Base-by-base conservation (phyloP, 192 early-diverging fungal species). In the Pecoramyces ruminantium region DNA sequence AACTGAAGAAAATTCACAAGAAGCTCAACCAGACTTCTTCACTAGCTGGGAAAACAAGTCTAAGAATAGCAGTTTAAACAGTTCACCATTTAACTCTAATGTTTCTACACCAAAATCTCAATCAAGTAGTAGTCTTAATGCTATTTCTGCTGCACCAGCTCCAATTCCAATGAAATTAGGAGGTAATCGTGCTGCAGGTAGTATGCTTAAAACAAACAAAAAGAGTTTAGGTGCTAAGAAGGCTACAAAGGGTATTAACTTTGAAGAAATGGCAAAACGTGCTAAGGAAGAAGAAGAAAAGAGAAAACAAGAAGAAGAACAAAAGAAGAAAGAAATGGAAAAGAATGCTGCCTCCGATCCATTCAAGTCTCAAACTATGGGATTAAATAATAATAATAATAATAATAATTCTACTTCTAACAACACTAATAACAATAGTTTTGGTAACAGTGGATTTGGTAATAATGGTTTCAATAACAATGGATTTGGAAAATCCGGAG, bases 191-290 rank as follows among this genome's bases (percentile, higher is more conserved):
- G 77, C 79, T 25, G 82, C 84, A 29, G 29, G 85, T 30, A 82
- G 83, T 38, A 79, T 86, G 42, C n/a, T 29, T 38, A 80, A 82
- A 21, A 58, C 81, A 9, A 81, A 83, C 30, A 88, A 86, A 58
- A 93, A 91, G 86, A 93, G 93, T 80, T 87, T 96, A 5, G 97
- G 97, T 29, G 95, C 95, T 29, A 96, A 96, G 82, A 97, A 94
- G 83, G 92, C 94, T 5, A 92, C 87, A 42, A 89, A 88, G 81
- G 85, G 87, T n/a, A 86, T 92, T 82, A 94, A 94, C 85, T 98
- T 98, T 91, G 97, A 97, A 80, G 94, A 95, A 83, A 95, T 93
- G 2, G 95, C 95, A 79, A 92, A 94, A 28, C 90, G 91, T 38
- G 97, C 96, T 25, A 94, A 94, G 83, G 93, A 94, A 81, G 81